Percentiles rank a stretch among this genome's conserved stretches.
phyloP scores from a whole-genome alignment of 2,329 filamentous ascomycete genomes.

The Colletotrichum acutatum region DNA sequence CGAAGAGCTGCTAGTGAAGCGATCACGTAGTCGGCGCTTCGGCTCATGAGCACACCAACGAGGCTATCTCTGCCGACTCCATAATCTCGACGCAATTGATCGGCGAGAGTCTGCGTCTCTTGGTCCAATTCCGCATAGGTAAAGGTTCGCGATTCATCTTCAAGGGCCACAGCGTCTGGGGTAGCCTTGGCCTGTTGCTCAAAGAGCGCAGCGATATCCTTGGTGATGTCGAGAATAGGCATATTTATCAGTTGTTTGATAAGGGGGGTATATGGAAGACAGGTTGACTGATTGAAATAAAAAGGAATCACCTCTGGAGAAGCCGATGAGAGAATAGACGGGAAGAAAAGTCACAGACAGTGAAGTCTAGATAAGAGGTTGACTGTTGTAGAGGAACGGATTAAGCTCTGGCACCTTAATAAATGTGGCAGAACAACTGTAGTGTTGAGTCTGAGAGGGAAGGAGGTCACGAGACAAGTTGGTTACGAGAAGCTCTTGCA shows the following conservation, averaged over 20 bases:
- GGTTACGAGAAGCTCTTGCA: conserved; percentile 29
- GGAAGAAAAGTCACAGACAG: not conserved
- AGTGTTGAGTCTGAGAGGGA: conserved; percentile 23
- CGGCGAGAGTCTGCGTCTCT: conserved; percentile 73
- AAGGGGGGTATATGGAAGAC: conserved; percentile 1
- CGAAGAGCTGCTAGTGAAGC: conserved; percentile 81
- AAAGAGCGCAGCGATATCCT: conserved; percentile 80
- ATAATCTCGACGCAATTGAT: conserved; percentile 71
- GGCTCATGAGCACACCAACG: conserved; percentile 79
- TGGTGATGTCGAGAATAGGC: conserved; percentile 75
- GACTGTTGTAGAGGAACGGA: not conserved
- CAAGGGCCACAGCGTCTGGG: conserved; percentile 76
- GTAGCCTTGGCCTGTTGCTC: conserved; percentile 74
- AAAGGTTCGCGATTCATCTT: conserved; percentile 74
- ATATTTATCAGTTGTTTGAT: conserved; percentile 52
- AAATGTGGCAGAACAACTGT: conserved; percentile 11
- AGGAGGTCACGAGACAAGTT: conserved; percentile 35
- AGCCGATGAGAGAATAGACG: not conserved
- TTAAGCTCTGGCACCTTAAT: conserved; percentile 8
- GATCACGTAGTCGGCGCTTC: conserved; percentile 83
- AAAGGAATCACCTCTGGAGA: not conserved
- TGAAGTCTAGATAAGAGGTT: not conserved
- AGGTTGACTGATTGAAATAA: not conserved
- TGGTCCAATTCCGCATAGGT: conserved; percentile 80
- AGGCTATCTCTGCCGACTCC: conserved; percentile 79